A percentile compares a stretch with the other conserved stretches of the same genome.
These are phyloP conservation scores for Gossypium turneri DNA, from an alignment of 345 rosid species.

Conservation along the genomic window DNA sequence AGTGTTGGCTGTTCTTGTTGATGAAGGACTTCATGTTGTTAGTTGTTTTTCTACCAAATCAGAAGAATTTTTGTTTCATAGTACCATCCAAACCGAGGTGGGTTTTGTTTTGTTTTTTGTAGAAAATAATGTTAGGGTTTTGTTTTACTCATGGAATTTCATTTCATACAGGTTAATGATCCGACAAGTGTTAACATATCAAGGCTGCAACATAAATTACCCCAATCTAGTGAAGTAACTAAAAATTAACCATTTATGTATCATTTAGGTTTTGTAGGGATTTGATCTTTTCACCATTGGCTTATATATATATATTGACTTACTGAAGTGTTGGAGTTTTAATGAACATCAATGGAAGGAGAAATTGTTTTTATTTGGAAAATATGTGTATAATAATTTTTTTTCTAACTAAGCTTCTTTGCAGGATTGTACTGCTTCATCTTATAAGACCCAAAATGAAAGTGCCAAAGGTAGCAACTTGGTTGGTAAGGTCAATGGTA, in stretches of 20 bases:
- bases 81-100: constrained; percentile 54
- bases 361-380: neutral
- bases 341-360: neutral
- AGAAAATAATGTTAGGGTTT: neutral
- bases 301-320: neutral
- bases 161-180: constrained; percentile 42
- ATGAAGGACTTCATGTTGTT: constrained; percentile 49
- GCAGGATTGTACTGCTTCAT: neutral
- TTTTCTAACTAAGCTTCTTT: neutral
- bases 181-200: constrained; percentile 26
- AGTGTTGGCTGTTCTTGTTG: constrained; percentile 37
- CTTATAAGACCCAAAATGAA: neutral
- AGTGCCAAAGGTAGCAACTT: neutral
- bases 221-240: constrained; percentile 10
- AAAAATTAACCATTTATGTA: neutral
- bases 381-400: no score
- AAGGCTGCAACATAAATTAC: constrained; percentile 35
- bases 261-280: neutral
- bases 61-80: constrained; percentile 39
- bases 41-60: constrained; percentile 49
- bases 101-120: neutral
- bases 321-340: neutral
- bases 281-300: neutral
- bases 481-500: neutral
- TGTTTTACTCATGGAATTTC: neutral